These are phyloP conservation scores for Russula griseocarnosa DNA, from an alignment of 768 basidiomycete species.

Conservation along the genomic window DNA sequence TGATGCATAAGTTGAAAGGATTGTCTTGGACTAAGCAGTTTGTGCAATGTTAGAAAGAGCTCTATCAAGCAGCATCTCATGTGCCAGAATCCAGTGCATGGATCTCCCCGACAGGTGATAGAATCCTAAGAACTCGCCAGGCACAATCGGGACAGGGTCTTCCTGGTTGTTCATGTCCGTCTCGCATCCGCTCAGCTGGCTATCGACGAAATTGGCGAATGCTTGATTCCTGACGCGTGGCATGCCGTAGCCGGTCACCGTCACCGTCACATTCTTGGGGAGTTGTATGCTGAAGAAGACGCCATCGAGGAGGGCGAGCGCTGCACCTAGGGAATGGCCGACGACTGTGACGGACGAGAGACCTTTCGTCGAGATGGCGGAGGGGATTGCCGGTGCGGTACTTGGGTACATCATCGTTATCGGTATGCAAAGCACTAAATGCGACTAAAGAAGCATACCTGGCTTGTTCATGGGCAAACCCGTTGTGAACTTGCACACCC, in stretches of 20 bases:
- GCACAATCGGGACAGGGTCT: slow-evolving; percentile 40
- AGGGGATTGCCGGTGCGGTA: no score
- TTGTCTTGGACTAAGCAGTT: no score
- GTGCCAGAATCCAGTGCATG: slow-evolving; percentile 42
- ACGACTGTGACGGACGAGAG: slow-evolving; percentile 10
- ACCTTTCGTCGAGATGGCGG: no score
- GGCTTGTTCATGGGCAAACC: no score
- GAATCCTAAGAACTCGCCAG: slow-evolving; percentile 42
- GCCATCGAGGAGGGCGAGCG: slow-evolving; percentile 32
- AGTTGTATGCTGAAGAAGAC: slow-evolving; percentile 31
- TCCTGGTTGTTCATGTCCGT: slow-evolving; percentile 14
- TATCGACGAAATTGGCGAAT: slow-evolving; percentile 11
- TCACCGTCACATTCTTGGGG: slow-evolving; percentile 20
- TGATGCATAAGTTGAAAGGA: no score
- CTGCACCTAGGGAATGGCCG: slow-evolving; percentile 29
- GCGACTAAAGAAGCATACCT: no score
- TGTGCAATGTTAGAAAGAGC: no score
- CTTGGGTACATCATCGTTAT: no score
- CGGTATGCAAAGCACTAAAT: no score
- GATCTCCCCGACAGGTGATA: slow-evolving; percentile 41
- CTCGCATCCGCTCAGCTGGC: slow-evolving; percentile 6
- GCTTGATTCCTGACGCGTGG: slow-evolving; percentile 30
- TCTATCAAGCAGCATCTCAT: no score
- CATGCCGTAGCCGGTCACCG: slow-evolving; percentile 28
- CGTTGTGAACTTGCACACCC: no score